Evolutionary conservation across 225 moss, liverwort and hornwort genomes (phyloP), one percentile per base, ranked within the genome.

Genomic region (Rhytidiadelphus loreus): DNA sequence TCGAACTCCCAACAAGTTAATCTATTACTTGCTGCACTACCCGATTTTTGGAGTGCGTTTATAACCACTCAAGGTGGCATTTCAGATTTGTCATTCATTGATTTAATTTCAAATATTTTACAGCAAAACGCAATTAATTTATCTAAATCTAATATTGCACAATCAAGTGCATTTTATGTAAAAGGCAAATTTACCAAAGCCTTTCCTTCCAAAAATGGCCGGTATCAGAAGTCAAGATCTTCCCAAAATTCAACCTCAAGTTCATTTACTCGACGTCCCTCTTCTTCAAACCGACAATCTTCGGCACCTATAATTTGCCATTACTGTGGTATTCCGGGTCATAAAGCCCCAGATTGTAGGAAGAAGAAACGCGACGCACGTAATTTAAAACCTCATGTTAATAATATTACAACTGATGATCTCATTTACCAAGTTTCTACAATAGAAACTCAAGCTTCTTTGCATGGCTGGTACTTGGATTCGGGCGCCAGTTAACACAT

Each of bases 221-320:
- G 9, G 3, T 58, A 10, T 29, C 16, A 60, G 1, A 39, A 60
- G 39, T 12, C 29, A 1, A n/a, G 3, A 0, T 26, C 0, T 16
- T 17, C 17, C 18, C 11, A 4, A 0, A 41, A 43, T 41, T 10
- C 41, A 18, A 18, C 80, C 11, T 6, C 1, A 7, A 60, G 2
- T 59, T 59, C 41, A 28, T 59, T 5, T 4, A 10, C 9, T 23
- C 15, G 8, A 2, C 15, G 5, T 58, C 41, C n/a, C 7, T 68
- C 12, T 11, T 66, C n/a, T 68, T 22, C 68, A 7, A 65, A 35
- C 8, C 2, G 10, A 4, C 9, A 65, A 35, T 65, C 19, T 10
- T 0, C 0, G 35, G 65, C 19, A 35, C 19, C 58, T 4, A 79
- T 79, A 13, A 58, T 58, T 1, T 79, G 25, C 8, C 39, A 79